Conservation (phyloP, 208 protist genomes). For the Leishmania amazonensis region DNA sequence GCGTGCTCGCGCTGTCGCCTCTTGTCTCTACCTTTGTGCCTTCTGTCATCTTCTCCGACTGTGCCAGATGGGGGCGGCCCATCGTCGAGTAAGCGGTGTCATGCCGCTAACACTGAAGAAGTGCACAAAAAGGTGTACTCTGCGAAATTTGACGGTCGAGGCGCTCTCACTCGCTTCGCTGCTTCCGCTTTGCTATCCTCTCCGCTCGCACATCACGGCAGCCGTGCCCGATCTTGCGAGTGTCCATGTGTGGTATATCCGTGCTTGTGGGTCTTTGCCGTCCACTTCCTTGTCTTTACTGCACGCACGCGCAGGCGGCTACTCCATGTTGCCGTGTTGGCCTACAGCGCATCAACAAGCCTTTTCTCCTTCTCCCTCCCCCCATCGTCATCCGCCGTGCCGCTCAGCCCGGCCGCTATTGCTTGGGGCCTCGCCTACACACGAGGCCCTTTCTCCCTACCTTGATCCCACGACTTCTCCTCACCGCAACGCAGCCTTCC, state of each 20-base stretch:
- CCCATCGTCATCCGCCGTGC: neutral
- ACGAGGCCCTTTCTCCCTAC: neutral
- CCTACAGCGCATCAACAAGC: neutral
- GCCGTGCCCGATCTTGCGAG: neutral
- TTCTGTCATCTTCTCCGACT: neutral
- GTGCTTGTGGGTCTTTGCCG: neutral
- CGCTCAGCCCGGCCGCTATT: neutral
- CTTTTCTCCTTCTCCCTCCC: neutral
- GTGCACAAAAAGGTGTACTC: neutral
- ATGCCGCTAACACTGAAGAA: neutral
- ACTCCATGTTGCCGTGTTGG: no score
- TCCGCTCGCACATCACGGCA: neutral
- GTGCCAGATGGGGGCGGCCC: neutral
- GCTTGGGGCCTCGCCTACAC: neutral
- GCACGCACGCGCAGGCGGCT: no score
- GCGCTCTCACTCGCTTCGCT: neutral
- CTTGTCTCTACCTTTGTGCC: neutral
- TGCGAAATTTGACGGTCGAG: neutral
- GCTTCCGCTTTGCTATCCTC: neutral
- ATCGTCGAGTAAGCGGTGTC: neutral
- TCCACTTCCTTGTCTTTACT: neutral
- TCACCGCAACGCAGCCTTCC: neutral
- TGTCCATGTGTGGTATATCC: neutral
- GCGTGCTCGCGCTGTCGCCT: neutral
- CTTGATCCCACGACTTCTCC: neutral